These are phyloP conservation scores for Botryotinia calthae DNA, from an alignment of 2,329 filamentous ascomycete species.

Conservation along the genomic window DNA sequence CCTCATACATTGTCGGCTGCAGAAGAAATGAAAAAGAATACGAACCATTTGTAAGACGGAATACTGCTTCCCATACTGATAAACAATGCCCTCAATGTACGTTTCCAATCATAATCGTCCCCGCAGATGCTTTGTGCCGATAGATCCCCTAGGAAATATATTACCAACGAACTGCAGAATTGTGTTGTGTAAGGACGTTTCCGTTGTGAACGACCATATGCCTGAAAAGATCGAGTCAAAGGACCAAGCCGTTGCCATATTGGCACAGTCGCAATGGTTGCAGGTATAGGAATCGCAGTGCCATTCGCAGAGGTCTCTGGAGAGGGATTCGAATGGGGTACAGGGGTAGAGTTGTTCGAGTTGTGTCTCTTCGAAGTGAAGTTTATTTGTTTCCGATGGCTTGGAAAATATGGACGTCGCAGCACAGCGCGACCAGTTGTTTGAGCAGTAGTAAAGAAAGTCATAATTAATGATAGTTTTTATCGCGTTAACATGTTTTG, in stretches of 20 bases:
- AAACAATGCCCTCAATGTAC: constrained; percentile 68
- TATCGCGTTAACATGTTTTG: constrained; percentile 26
- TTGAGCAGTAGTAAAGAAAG: constrained; percentile 28
- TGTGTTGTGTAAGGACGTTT: constrained; percentile 77
- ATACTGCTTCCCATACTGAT: constrained; percentile 74
- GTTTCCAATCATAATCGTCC: constrained; percentile 62
- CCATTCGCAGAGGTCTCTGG: constrained; percentile 28
- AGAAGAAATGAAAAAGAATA: not conserved
- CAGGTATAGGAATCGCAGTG: constrained; percentile 45
- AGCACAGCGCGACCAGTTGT: constrained; percentile 26
- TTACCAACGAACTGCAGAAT: constrained; percentile 68
- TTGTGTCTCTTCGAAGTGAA: constrained; percentile 27
- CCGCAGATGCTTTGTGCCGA: constrained; percentile 68
- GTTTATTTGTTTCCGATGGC: constrained; percentile 22
- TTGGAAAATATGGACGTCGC: constrained; percentile 28
- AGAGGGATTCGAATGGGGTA: constrained; percentile 20
- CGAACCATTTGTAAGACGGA: constrained; percentile 78
- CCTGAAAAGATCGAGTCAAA: constrained; percentile 51
- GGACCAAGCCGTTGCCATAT: constrained; percentile 59
- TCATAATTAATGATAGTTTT: constrained; percentile 26
- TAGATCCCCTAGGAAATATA: constrained; percentile 76
- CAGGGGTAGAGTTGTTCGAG: constrained; percentile 23
- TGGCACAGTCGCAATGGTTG: constrained; percentile 41
- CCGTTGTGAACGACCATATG: constrained; percentile 69
- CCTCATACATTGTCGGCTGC: not conserved